phyloP scores from a whole-genome alignment of 2,329 filamentous ascomycete genomes.

The Cladosporium sp. region DNA sequence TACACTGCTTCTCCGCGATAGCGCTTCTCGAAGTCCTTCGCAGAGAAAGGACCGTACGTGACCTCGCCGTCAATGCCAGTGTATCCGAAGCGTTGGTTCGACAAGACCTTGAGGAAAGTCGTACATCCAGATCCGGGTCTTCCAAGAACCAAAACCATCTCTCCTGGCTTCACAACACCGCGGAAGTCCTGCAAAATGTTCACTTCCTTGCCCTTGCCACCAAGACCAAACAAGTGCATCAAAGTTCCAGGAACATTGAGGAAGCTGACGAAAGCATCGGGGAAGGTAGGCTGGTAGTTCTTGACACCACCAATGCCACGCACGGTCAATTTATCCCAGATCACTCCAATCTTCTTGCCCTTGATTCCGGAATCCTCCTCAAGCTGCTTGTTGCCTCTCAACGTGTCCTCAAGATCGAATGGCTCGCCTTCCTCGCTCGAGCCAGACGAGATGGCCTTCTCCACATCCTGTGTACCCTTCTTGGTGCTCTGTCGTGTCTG shows the following conservation, averaged over 20 bases:
- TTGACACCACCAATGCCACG: constrained; percentile 63
- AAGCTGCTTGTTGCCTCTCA: constrained; percentile 71
- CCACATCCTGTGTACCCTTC: constrained; percentile 55
- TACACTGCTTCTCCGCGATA: constrained; percentile 85
- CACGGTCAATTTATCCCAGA: constrained; percentile 66
- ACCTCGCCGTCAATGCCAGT: constrained; percentile 71
- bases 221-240: constrained; percentile 64
- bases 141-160: constrained; percentile 85
- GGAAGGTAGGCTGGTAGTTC: constrained; percentile 62
- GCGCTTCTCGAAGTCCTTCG: constrained; percentile 66
- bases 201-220: constrained; percentile 69
- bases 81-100: constrained; percentile 60
- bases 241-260: constrained; percentile 67
- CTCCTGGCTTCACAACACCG: constrained; percentile 70
- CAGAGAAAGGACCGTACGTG: constrained; percentile 72
- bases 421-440: constrained; percentile 52
- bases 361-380: constrained; percentile 78
- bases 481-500: constrained; percentile 50
- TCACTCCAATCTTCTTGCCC: constrained; percentile 67
- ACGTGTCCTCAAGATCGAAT: constrained; percentile 75
- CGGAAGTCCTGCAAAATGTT: constrained; percentile 73
- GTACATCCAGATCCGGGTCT: constrained; percentile 66
- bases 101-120: constrained; percentile 57
- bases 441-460: constrained; percentile 54
- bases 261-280: constrained; percentile 64